Evolutionary conservation across 2,329 filamentous ascomycete genomes (phyloP), one percentile per base, ranked within the genome.

Genomic region (Aspergillus piperis): DNA sequence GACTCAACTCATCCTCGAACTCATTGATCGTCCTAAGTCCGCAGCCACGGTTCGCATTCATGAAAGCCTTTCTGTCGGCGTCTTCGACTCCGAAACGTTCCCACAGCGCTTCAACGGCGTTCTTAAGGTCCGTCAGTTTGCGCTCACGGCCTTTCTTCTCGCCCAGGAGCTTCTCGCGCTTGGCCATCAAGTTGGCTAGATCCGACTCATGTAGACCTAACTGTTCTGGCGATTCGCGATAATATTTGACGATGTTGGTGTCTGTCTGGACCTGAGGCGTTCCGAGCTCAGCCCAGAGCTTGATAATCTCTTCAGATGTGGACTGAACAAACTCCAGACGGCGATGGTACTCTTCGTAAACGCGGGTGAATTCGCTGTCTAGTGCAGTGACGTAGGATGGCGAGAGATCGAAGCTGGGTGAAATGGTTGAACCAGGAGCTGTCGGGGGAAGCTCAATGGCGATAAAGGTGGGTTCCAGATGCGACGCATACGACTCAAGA

Each of bases 281-380:
- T 47, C 95, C 95, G 8, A 99, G 86, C 76, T 99, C 95, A 0
- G 91, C 94, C 93, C 95, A 99, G 0, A 99, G 84, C 68, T 92
- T 90, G 69, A 99, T 95, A 61, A 96, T 94, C 63, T 95, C 88
- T 70, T 96, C 90, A 42, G 87, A 88, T 3, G 91, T 77, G 19
- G 87, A 78, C 75, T 91, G 87, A 13, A 98, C 92, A 0, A 86
- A 86, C 30, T 85, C 84, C 48, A 96, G 83, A 51, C 95, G 90
- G 66, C 88, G 90, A 47, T 89, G 92, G 78, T 98, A 99, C 79
- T 99, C 96, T 71, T 98, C 92, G 77, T 98, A 98, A 19, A 99
- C 91, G 62, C 92, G 87, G 10, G 91, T 92, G 73, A 98, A 99
- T 77, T 99, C 95, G 57, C 85, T 83, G 73, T 99, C 94, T 19